These are phyloP conservation scores for Tranzscheliella williamsii DNA, from an alignment of 1,284 basidiomycete species.

Conservation along the genomic window DNA sequence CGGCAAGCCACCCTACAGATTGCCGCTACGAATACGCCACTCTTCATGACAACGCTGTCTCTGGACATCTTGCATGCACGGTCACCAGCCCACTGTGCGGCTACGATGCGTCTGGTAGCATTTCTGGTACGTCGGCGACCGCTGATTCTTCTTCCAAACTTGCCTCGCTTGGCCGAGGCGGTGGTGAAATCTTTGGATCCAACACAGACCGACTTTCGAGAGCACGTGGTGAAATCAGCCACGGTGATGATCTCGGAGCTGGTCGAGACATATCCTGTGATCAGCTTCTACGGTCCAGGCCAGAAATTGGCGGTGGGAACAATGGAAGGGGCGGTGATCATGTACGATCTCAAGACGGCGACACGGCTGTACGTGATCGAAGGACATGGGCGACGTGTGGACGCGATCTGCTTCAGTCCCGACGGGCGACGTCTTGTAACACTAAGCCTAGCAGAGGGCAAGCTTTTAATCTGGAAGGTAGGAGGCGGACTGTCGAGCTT, in stretches of 20 bases:
- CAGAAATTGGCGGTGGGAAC: conserved; percentile 93
- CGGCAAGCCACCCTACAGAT: conserved; percentile 81
- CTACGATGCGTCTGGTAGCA: conserved; percentile 88
- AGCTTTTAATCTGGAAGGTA: conserved; percentile 61
- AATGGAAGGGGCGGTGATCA: conserved; percentile 77
- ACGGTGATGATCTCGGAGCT: conserved; percentile 82
- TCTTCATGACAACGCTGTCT: conserved; percentile 93
- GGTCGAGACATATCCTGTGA: conserved; percentile 79
- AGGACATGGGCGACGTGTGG: conserved; percentile 66
- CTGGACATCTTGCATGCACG: conserved; percentile 85
- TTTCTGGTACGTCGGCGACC: conserved; percentile 80
- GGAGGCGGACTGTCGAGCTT: conserved; percentile 70
- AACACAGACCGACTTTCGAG: conserved; percentile 77
- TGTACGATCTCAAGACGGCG: conserved; percentile 96
- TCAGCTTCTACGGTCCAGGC: conserved; percentile 82
- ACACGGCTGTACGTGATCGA: conserved; percentile 93
- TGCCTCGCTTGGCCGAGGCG: conserved; percentile 87
- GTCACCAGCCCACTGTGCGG: conserved; percentile 77
- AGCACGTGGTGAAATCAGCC: conserved; percentile 84
- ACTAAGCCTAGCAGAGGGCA: conserved; percentile 78
- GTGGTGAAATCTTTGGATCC: conserved; percentile 97
- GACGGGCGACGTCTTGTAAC: conserved; percentile 89
- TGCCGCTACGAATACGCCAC: conserved; percentile 77
- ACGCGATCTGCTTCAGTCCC: conserved; percentile 71
- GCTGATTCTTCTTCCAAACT: conserved; percentile 75